Conservation (phyloP, 2,329 filamentous ascomycete genomes). For the Coleophoma eucalyptorum region DNA sequence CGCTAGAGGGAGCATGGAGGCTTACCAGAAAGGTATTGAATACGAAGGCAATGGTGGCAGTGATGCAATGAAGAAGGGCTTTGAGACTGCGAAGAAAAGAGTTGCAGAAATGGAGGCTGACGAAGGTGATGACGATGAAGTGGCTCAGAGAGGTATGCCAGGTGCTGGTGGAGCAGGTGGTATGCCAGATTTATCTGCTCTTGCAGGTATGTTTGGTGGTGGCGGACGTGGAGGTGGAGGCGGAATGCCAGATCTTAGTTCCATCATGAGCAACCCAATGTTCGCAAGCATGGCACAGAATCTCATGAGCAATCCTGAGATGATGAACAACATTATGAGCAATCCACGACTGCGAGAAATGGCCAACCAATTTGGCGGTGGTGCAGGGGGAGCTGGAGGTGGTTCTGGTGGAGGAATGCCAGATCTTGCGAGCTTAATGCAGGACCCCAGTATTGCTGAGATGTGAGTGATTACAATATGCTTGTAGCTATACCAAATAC, state of each 20-base stretch:
- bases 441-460: constrained; percentile 85
- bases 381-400: constrained; percentile 47
- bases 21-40: constrained; percentile 89
- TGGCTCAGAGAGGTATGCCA: constrained; percentile 41
- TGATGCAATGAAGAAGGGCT: constrained; percentile 96
- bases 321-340: constrained; percentile 89
- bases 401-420: constrained; percentile 75
- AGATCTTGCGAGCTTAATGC: constrained; percentile 81
- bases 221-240: constrained; percentile 62
- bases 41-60: constrained; percentile 91
- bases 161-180: constrained; percentile 52
- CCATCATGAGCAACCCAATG: constrained; percentile 97
- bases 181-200: constrained; percentile 66
- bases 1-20: constrained; percentile 87
- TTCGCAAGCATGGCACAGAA: constrained; percentile 96
- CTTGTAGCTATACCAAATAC: background rate
- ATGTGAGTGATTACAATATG: constrained; percentile 61
- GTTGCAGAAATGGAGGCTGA: constrained; percentile 72
- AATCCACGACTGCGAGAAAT: constrained; percentile 87
- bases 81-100: constrained; percentile 84
- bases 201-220: constrained; percentile 72
- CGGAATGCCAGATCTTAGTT: constrained; percentile 82
- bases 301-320: constrained; percentile 93
- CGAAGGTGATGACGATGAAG: constrained; percentile 43
- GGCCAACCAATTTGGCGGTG: constrained; percentile 73